Percentiles rank a stretch among this genome's conserved stretches.
phyloP scores from a whole-genome alignment of 495 filamentous ascomycete species.

The Echria macrotheca region DNA sequence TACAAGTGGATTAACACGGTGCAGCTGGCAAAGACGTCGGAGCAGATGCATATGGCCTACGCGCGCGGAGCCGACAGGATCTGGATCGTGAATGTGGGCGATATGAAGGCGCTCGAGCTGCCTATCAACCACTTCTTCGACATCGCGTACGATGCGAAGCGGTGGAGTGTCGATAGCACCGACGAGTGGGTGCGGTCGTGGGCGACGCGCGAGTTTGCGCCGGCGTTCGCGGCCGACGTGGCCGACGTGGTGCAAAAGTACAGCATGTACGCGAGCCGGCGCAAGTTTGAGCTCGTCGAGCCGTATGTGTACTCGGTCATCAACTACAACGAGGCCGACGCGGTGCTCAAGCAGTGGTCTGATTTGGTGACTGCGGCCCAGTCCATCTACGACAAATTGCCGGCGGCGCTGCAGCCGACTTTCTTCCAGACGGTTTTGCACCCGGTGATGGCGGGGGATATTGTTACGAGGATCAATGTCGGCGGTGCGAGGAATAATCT shows the following conservation, averaged over 20 bases:
- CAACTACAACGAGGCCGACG: constrained; percentile 68
- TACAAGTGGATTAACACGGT: constrained; percentile 73
- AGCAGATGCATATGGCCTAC: constrained; percentile 60
- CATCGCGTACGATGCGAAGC: constrained; percentile 57
- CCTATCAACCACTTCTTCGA: constrained; percentile 65
- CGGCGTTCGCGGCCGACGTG: constrained; percentile 42
- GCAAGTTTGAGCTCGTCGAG: constrained; percentile 67
- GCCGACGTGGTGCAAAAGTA: constrained; percentile 55
- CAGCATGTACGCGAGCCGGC: constrained; percentile 54
- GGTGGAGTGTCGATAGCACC: constrained; percentile 51
- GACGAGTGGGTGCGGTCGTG: constrained; percentile 51
- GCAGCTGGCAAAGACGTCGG: constrained; percentile 57
- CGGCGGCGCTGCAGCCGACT: constrained; percentile 42
- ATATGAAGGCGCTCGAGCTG: constrained; percentile 64
- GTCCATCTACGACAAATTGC: constrained; percentile 49
- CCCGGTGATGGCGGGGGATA: constrained; percentile 57
- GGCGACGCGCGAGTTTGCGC: constrained; percentile 57
- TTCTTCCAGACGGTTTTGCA: constrained; percentile 71
- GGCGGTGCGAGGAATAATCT: constrained; percentile 56
- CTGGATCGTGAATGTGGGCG: constrained; percentile 75
- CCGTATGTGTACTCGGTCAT: constrained; percentile 57
- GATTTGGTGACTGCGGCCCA: constrained; percentile 49
- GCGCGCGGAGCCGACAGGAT: constrained; percentile 58
- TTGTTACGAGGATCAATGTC: constrained; percentile 57
- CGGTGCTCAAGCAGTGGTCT: constrained; percentile 58